A percentile compares a stretch with the other conserved stretches of the same genome.
Evolutionary conservation across 1,139 yeast genomes (phyloP).

Genomic region (Pichia sorboxylosa): DNA sequence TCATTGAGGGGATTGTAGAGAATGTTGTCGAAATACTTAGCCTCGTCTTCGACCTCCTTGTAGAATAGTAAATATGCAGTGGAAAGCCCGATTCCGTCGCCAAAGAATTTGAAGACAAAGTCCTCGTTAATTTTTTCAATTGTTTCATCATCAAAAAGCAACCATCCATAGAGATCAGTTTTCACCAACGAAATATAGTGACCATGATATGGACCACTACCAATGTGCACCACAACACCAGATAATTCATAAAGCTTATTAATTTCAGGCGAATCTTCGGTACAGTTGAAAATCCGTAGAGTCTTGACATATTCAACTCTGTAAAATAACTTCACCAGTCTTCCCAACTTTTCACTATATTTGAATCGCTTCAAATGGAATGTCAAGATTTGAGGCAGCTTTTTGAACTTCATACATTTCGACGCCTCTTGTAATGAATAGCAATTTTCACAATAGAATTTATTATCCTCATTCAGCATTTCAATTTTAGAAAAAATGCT

Average conservation of each 20-base stretch:
- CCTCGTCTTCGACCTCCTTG: slow-evolving; percentile 30
- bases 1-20: slow-evolving; percentile 21
- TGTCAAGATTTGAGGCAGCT: slow-evolving; percentile 67
- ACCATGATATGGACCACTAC: slow-evolving; percentile 97
- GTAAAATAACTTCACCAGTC: slow-evolving; percentile 79
- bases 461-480: slow-evolving; percentile 74
- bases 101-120: slow-evolving; percentile 78
- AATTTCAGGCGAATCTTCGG: slow-evolving; percentile 33
- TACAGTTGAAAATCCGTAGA: slow-evolving; percentile 65
- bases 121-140: slow-evolving; percentile 81
- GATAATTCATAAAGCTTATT: slow-evolving; percentile 67
- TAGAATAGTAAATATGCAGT: slow-evolving; percentile 87
- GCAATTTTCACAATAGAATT: slow-evolving; percentile 87
- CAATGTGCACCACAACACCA: slow-evolving; percentile 85
- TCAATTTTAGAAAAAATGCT: slow-evolving; percentile 78
- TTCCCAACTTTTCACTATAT: slow-evolving; percentile 71
- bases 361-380: slow-evolving; percentile 86
- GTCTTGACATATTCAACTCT: slow-evolving; percentile 71
- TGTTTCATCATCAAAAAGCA: slow-evolving; percentile 88
- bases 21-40: slow-evolving; percentile 15
- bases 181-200: slow-evolving; percentile 86
- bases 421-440: slow-evolving; percentile 91
- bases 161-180: slow-evolving; percentile 73
- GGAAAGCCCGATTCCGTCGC: slow-evolving; percentile 80
- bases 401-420: slow-evolving; percentile 73